Evolutionary conservation across 2,329 filamentous ascomycete genomes (phyloP).

Genomic region (Fusarium musae): DNA sequence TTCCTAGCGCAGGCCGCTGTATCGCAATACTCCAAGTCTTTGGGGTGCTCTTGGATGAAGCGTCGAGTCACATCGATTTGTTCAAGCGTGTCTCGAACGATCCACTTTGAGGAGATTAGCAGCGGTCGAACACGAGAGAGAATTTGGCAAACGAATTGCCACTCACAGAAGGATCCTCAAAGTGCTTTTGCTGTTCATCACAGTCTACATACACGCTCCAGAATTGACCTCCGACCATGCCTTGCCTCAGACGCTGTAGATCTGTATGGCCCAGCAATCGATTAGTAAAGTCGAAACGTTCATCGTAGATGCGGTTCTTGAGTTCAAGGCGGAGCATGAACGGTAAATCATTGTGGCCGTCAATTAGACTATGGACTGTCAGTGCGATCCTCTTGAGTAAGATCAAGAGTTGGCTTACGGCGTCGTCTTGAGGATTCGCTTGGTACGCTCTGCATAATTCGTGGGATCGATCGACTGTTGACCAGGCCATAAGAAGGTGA

Average conservation of each 20-base stretch:
- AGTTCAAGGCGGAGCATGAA: constrained; percentile 46
- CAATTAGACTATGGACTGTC: constrained; percentile 38
- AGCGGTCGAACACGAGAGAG: neutral
- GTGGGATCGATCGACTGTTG: constrained; percentile 15
- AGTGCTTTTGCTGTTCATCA: constrained; percentile 37
- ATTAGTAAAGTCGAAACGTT: constrained; percentile 25
- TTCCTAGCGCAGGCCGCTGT: constrained; percentile 40
- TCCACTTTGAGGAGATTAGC: constrained; percentile 17
- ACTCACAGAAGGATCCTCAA: constrained; percentile 41
- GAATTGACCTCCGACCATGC: constrained; percentile 47
- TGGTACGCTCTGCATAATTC: constrained; percentile 31
- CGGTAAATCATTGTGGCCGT: constrained; percentile 49
- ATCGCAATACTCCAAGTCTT: constrained; percentile 43
- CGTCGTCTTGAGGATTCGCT: constrained; percentile 19
- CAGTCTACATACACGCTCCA: constrained; percentile 47
- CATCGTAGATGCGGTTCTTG: constrained; percentile 41
- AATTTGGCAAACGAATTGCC: neutral
- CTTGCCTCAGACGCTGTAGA: constrained; percentile 43
- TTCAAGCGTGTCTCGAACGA: constrained; percentile 37
- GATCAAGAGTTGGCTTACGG: constrained; percentile 1
- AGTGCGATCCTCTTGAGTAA: neutral
- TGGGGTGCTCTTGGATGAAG: constrained; percentile 43
- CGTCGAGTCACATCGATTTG: constrained; percentile 50
- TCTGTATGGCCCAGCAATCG: constrained; percentile 44
- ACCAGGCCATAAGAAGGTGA: constrained; percentile 11